Conservation (phyloP, 495 filamentous ascomycete genomes). For the Halenospora varia region DNA sequence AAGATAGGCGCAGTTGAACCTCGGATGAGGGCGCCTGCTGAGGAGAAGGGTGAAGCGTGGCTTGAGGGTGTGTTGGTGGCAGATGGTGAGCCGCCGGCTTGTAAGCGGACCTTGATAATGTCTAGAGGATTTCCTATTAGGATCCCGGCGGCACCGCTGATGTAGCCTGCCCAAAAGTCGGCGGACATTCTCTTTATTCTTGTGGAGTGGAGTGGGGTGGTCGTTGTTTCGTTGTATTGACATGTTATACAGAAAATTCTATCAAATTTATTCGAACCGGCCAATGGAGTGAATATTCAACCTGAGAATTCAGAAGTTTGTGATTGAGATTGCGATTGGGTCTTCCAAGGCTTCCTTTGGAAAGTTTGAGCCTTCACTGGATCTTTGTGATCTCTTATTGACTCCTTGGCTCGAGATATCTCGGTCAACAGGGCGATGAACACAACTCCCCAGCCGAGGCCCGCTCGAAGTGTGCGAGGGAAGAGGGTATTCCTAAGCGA, state of each 20-base stretch:
- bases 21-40: conserved; percentile 30
- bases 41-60: conserved; percentile 28
- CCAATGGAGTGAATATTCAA: no score
- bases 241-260: conserved; percentile 1
- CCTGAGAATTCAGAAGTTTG: no score
- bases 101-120: conserved; percentile 76
- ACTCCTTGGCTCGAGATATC: conserved; percentile 19
- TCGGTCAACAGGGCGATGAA: conserved; percentile 19
- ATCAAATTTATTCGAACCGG: no score
- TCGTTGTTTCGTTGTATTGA: conserved; percentile 4
- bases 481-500: conserved; percentile 1
- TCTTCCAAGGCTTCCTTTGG: conserved; percentile 16
- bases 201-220: neutral
- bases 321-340: no score
- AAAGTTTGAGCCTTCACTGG: conserved; percentile 13
- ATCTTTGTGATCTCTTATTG: conserved; percentile 17
- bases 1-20: conserved; percentile 79
- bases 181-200: conserved; percentile 54
- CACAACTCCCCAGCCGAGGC: conserved; percentile 21
- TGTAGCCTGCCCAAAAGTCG: conserved; percentile 85
- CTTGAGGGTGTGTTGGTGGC: conserved; percentile 14
- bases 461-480: conserved; percentile 18
- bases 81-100: conserved; percentile 47
- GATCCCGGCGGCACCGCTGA: conserved; percentile 78
- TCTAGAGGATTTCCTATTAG: conserved; percentile 86